Percentiles rank a stretch among this genome's conserved stretches.
These are phyloP conservation scores for Immersiella caudata DNA, from an alignment of 495 filamentous ascomycete genomes.

Conservation along the genomic window DNA sequence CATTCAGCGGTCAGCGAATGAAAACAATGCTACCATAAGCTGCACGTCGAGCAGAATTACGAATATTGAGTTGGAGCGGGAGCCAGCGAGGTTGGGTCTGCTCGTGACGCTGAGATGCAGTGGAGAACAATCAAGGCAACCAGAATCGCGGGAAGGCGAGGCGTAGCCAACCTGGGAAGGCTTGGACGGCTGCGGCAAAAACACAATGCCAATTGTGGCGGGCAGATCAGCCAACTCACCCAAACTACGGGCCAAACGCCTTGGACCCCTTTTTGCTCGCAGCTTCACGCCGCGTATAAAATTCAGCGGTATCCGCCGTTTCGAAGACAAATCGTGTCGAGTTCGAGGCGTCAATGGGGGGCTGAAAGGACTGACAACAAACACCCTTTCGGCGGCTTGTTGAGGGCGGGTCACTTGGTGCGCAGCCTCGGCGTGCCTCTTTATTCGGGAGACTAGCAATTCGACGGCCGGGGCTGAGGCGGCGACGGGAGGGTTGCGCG, in stretches of 20 bases:
- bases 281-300: slow-evolving; percentile 1
- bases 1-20: neutral
- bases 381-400: neutral
- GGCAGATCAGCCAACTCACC: slow-evolving; percentile 21
- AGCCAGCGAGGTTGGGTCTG: neutral
- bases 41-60: neutral
- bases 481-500: slow-evolving; percentile 12
- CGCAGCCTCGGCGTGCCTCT: neutral
- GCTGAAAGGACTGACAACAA: neutral
- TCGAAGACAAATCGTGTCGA: neutral
- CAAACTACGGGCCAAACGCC: slow-evolving; percentile 10
- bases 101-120: neutral
- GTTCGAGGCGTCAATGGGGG: neutral
- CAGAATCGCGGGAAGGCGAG: slow-evolving; percentile 14
- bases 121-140: slow-evolving; percentile 8
- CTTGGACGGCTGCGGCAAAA: slow-evolving; percentile 15
- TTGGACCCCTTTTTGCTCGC: slow-evolving; percentile 6
- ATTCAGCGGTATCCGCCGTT: slow-evolving; percentile 2
- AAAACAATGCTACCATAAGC: neutral
- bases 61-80: neutral
- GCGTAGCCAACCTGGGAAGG: slow-evolving; percentile 11
- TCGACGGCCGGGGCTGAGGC: neutral
- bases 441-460: slow-evolving; percentile 10
- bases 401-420: slow-evolving; percentile 1
- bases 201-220: slow-evolving; percentile 16